These are phyloP conservation scores for Allomyces arbusculus DNA, from an alignment of 192 early-diverging fungal species.

Conservation along the genomic window DNA sequence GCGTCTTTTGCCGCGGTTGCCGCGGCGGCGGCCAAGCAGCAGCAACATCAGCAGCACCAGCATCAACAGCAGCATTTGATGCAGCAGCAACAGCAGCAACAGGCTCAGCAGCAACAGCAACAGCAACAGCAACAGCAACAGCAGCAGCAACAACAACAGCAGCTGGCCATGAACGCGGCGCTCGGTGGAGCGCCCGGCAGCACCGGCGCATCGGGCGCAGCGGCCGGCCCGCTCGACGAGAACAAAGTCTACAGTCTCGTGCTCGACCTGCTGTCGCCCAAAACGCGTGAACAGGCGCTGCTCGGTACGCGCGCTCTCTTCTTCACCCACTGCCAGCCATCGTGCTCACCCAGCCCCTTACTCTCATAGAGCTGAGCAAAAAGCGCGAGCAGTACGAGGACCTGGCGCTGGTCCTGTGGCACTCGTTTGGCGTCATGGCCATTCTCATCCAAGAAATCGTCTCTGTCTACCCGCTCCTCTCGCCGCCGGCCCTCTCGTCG, in stretches of 20 bases:
- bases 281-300: constrained; percentile 68
- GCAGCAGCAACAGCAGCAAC: constrained; percentile 13
- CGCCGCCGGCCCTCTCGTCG: constrained; percentile 66
- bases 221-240: constrained; percentile 29
- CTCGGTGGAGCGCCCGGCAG: background rate
- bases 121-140: constrained; percentile 14
- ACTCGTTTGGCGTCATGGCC: constrained; percentile 88
- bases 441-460: constrained; percentile 91
- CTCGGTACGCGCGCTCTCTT: constrained; percentile 7
- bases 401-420: constrained; percentile 90
- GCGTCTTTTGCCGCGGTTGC: constrained; percentile 7
- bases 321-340: background rate
- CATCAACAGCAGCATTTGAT: constrained; percentile 7
- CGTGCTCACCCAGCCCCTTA: background rate
- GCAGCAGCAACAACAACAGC: constrained; percentile 19
- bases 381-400: constrained; percentile 88
- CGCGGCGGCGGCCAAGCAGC: constrained; percentile 7
- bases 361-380: constrained; percentile 55
- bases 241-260: constrained; percentile 78
- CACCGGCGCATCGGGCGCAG: background rate
- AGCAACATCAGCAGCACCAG: constrained; percentile 8
- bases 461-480: constrained; percentile 76
- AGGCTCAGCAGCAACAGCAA: constrained; percentile 12
- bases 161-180: constrained; percentile 2
- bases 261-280: constrained; percentile 58